phyloP scores from a whole-genome alignment of 2,329 filamentous ascomycete species.

The Penicillium hordei region DNA sequence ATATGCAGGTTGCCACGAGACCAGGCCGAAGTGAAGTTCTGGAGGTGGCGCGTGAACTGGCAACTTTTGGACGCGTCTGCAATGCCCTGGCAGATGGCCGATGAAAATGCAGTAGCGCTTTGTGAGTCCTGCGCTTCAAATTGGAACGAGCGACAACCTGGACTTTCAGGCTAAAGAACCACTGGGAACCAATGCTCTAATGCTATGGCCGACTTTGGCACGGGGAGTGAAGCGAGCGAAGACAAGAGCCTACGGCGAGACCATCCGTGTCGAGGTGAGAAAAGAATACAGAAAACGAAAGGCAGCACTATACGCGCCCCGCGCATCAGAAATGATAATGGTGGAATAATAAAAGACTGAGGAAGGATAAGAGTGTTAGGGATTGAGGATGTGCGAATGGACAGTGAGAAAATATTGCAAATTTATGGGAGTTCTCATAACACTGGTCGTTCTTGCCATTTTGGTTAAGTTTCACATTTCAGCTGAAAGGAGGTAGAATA shows the following conservation, averaged over 20 bases:
- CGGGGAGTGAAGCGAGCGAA: slow-evolving; percentile 6
- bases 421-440: background rate
- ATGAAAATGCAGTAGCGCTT: background rate
- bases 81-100: background rate
- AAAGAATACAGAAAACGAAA: background rate
- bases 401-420: background rate
- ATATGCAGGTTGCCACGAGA: background rate
- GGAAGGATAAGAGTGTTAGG: slow-evolving; percentile 2
- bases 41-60: background rate
- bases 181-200: slow-evolving; percentile 5
- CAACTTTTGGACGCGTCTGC: background rate
- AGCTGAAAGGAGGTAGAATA: background rate
- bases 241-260: background rate
- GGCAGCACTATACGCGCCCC: background rate
- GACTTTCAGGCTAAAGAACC: background rate
- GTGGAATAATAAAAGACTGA: slow-evolving; percentile 3
- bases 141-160: background rate
- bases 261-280: background rate
- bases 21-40: background rate
- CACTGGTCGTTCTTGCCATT: slow-evolving; percentile 8
- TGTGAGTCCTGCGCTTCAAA: background rate
- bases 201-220: background rate
- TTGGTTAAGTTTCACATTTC: background rate
- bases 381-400: slow-evolving; percentile 1
- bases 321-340: background rate